Conservation (phyloP, 352 stramenopile genomes). For the Blastocystis sp. region DNA sequence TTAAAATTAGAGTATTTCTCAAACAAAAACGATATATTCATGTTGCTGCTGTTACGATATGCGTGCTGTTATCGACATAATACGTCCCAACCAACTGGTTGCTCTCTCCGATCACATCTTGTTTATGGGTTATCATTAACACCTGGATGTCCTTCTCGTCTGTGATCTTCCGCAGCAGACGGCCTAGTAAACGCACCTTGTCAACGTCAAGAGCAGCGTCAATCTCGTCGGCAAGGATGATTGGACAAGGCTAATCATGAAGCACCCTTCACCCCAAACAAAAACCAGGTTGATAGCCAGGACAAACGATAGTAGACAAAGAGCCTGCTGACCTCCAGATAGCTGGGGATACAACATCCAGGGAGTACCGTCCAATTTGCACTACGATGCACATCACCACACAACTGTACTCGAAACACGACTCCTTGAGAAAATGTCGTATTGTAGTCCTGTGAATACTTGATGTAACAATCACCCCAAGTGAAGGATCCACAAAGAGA, state of each 20-base stretch:
- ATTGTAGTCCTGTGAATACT: background rate
- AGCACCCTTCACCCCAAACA: background rate
- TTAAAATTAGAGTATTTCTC: background rate
- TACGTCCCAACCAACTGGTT: conserved; percentile 52
- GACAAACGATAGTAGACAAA: conserved; percentile 43
- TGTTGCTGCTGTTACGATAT: conserved; percentile 23
- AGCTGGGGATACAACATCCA: conserved; percentile 40
- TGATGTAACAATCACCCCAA: conserved; percentile 55
- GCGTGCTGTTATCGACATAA: conserved; percentile 45
- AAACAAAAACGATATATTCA: background rate
- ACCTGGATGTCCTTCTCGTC: background rate
- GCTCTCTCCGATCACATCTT: conserved; percentile 50
- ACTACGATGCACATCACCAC: background rate
- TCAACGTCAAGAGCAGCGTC: conserved; percentile 42
- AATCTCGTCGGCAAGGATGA: conserved; percentile 46
- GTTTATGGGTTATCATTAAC: conserved; percentile 53
- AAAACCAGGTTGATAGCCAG: conserved; percentile 44
- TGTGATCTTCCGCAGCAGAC: background rate
- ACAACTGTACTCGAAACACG: background rate
- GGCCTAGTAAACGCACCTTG: conserved; percentile 1
- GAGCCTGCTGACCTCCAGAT: conserved; percentile 30
- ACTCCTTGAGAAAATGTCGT: conserved; percentile 4
- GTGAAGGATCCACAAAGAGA: background rate
- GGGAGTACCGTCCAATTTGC: conserved; percentile 35
- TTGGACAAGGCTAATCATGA: background rate